Base-by-base conservation (phyloP, 768 basidiomycete species). In the Mrakia gelida region DNA sequence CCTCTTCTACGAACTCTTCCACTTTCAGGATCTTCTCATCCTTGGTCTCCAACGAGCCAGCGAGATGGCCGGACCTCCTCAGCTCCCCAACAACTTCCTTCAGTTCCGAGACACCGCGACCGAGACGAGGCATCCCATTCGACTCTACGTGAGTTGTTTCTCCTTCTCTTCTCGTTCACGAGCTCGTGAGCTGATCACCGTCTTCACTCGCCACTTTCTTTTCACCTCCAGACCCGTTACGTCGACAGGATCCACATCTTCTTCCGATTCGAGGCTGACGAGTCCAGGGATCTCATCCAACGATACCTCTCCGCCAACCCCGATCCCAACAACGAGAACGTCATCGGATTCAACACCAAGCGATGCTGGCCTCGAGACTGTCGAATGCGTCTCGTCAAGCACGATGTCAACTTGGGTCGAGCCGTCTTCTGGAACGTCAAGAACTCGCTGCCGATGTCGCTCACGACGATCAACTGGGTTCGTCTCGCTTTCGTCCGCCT, bases 361-460 rank as follows among this genome's bases (percentile, higher is more conserved):
- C 91, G 94, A 71, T 98, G 97, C 86, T 99, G 97, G 97, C 97
- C 97, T 54, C 89, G 95, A 81, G 97, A 99, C 85, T 99, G 97
- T 84, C 91, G 97, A 78, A 99, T 99, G 97, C 88, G 97, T 49
- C 88, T 99, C 77, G 96, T 97, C 88, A 99, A 99, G 86, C 97
- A 99, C 85, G 97, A 99, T 83, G 97, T 98, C 85, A 98, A 99
- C 85, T 87, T 99, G 65, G 97, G 96, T 30, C 89, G 97, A 79
- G 97, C 97, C 2, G 97, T 98, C 13, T 98, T 97, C 86, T 99
- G 96, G 97, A 98, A 99, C 83, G 93, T 98, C 84, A 97, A 98
- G 86, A 95, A 98, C 85, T 93, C 93, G 81, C 85, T 99, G 34
- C 97, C 97, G 0, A 88, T 97, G 70, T 97, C 96, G 23, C 86